Evolutionary conservation across 148 eudicot genomes (phyloP), one percentile per base, ranked within the genome.

Genomic region (Oxyria digyna): DNA sequence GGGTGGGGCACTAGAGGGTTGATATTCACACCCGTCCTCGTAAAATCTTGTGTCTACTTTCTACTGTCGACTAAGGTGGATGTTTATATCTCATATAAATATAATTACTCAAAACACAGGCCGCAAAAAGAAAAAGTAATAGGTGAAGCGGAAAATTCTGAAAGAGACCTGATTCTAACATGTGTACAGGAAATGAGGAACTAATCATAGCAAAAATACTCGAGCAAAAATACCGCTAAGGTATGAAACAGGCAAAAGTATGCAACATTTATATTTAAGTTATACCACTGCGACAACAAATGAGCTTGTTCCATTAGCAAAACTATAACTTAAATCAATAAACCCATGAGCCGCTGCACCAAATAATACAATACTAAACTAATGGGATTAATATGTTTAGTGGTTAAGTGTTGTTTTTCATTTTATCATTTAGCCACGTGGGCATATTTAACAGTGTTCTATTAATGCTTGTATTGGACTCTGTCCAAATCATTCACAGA

Each of bases 1-100:
- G 10, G 95, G 98, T 38, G 98, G 98, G 8, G 96, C 91, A 83
- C 72, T 1, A 83, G 94, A 35, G 95, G 96, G 67, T 89, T 89
- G 31, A 92, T 72, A 77, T 85, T 86, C 23, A 90, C 72, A 72
- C 88, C 90, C 72, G 98, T 89, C 89, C 98, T 87, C 86, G 23
- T 52, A 52, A 52, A 21, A 46, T 52, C 27, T 17, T 43, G 32
- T 57, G 27, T 27, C 33, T 35, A 57, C 64, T 57, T 20, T n/a
- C n/a, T n/a, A n/a, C n/a, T n/a, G n/a, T n/a, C n/a, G n/a, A n/a
- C n/a, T n/a, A n/a, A 12, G 64, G n/a, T 23, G 4, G 0, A 13
- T 57, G 64, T 52, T 52, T 52, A n/a, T 52, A 4, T 20, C 62
- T 52, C 4, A 3, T 3, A 52, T 12, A 52, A 8, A 52, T 18